Conservation (phyloP, 192 early-diverging fungal genomes). For the Backusella circina region DNA sequence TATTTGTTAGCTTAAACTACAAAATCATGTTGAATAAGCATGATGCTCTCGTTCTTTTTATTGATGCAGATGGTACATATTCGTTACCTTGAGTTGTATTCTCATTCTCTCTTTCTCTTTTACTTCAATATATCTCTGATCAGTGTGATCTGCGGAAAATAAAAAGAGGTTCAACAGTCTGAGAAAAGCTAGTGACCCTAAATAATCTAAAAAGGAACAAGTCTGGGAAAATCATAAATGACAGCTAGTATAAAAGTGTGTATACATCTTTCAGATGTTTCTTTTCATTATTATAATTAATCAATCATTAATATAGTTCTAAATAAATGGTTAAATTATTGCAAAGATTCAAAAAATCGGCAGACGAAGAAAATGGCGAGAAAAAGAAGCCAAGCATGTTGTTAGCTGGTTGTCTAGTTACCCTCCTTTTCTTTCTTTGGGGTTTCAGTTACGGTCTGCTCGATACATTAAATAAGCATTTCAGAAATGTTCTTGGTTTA, state of each 20-base stretch:
- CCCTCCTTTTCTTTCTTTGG: slow-evolving; percentile 33
- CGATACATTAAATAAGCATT: slow-evolving; percentile 34
- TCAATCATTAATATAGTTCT: neutral
- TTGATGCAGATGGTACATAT: neutral
- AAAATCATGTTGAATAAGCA: neutral
- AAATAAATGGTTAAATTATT: neutral
- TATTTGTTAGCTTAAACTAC: neutral
- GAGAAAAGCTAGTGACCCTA: neutral
- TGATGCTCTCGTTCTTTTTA: neutral
- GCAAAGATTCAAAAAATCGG: neutral
- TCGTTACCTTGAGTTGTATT: neutral
- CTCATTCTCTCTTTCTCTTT: neutral
- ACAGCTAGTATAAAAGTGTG: slow-evolving; percentile 4
- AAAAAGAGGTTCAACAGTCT: neutral
- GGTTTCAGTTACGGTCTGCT: slow-evolving; percentile 32
- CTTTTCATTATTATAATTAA: neutral
- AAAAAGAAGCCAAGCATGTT: slow-evolving; percentile 10
- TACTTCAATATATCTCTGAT: neutral
- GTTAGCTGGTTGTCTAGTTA: slow-evolving; percentile 22
- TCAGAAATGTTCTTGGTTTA: slow-evolving; percentile 24
- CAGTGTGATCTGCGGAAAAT: neutral
- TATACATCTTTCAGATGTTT: neutral
- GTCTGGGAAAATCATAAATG: slow-evolving; percentile 2
- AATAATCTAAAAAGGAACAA: neutral
- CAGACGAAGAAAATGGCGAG: neutral